These are phyloP conservation scores for Pseudozyma hubeiensis DNA, from an alignment of 1,284 basidiomycete genomes.

Conservation along the genomic window DNA sequence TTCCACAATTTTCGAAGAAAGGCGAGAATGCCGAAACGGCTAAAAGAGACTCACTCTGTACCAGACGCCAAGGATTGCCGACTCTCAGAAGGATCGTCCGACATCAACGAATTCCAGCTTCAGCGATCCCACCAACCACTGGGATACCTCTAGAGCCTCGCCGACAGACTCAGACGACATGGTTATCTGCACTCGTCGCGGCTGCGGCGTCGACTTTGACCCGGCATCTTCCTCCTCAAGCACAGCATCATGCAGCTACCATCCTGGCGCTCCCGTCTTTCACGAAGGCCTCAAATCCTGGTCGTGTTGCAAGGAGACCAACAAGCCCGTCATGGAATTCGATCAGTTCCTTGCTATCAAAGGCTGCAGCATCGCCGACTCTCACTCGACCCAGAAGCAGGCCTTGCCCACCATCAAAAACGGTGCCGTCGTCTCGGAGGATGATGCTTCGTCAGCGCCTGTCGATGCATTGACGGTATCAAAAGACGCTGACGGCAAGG, in stretches of 20 bases:
- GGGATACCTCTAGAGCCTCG: neutral
- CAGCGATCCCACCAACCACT: neutral
- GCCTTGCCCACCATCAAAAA: conserved; percentile 38
- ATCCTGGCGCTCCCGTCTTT: conserved; percentile 67
- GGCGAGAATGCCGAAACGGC: conserved; percentile 2
- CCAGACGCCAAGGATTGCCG: neutral
- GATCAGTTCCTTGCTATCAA: conserved; percentile 64
- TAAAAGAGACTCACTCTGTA: neutral
- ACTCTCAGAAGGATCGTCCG: conserved; percentile 14
- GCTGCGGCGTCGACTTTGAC: conserved; percentile 63
- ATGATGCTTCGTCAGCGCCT: conserved; percentile 13
- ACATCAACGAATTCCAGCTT: conserved; percentile 12
- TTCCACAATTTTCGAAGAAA: conserved; percentile 39
- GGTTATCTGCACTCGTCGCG: conserved; percentile 64
- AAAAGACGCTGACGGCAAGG: conserved; percentile 41
- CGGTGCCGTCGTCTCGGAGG: conserved; percentile 33
- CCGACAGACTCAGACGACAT: conserved; percentile 29
- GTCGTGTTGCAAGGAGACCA: conserved; percentile 67
- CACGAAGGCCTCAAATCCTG: conserved; percentile 68
- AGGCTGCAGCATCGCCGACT: conserved; percentile 53
- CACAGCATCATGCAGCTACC: conserved; percentile 52
- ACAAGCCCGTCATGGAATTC: conserved; percentile 68
- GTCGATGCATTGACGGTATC: conserved; percentile 6
- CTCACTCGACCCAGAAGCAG: conserved; percentile 59
- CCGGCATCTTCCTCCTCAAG: conserved; percentile 11